Percentiles rank a stretch among this genome's conserved stretches.
These are phyloP conservation scores for Agrostemma githago DNA, from an alignment of 148 eudicot genomes.

Conservation along the genomic window DNA sequence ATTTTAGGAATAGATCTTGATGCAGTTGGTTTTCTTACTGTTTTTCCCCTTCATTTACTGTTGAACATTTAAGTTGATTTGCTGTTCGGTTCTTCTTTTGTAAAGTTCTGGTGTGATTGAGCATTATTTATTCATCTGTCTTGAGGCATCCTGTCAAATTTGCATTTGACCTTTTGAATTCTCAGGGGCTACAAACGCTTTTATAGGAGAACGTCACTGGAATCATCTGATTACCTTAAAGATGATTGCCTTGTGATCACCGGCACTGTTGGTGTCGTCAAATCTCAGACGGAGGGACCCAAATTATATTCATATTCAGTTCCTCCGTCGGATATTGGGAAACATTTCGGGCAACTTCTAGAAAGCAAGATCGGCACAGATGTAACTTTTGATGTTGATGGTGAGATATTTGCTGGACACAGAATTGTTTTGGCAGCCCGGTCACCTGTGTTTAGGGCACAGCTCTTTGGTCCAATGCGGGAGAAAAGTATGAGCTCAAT, in stretches of 20 bases:
- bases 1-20: background rate
- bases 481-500: conserved; percentile 40
- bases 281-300: conserved; percentile 35
- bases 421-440: conserved; percentile 53
- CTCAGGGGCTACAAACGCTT: conserved; percentile 54
- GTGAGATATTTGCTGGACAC: conserved; percentile 47
- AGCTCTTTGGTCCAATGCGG: conserved; percentile 58
- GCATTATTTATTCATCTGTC: background rate
- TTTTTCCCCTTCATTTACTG: background rate
- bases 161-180: conserved; percentile 3
- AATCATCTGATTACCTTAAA: conserved; percentile 48
- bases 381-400: conserved; percentile 52
- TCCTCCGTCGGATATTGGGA: conserved; percentile 47
- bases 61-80: background rate
- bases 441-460: conserved; percentile 56
- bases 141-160: background rate
- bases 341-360: conserved; percentile 37
- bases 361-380: conserved; percentile 38
- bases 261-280: conserved; percentile 47
- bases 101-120: background rate
- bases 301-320: conserved; percentile 32
- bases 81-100: no score
- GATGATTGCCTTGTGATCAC: conserved; percentile 46
- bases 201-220: conserved; percentile 37
- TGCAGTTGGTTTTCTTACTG: background rate